Evolutionary conservation across 805 yeast species (phyloP).

Genomic region (Kodamaea fukazawae): DNA sequence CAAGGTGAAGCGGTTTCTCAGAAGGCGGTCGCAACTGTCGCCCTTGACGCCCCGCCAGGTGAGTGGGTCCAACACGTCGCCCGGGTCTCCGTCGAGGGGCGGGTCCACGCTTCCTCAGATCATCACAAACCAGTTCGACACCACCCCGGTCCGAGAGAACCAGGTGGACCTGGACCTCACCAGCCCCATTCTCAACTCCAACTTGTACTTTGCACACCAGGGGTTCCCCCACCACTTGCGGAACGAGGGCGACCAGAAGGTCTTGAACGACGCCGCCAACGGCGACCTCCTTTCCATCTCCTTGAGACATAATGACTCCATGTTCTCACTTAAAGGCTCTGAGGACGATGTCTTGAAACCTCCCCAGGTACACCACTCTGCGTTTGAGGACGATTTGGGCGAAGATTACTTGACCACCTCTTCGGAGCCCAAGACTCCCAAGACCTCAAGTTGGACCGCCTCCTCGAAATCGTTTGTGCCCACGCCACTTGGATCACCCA

Average conservation of each 20-base stretch:
- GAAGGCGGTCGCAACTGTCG: no score
- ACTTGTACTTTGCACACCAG: conserved; percentile 56
- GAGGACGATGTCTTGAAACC: conserved; percentile 18
- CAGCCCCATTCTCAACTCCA: conserved; percentile 33
- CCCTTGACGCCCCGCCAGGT: no score
- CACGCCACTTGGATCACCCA: conserved; percentile 5
- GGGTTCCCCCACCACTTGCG: conserved; percentile 55
- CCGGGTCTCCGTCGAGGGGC: no score
- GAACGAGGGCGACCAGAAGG: conserved; percentile 13
- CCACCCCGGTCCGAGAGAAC: no score
- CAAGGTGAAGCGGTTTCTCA: neutral
- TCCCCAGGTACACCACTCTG: conserved; percentile 17
- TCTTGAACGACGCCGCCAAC: conserved; percentile 20
- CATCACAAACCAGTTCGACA: no score
- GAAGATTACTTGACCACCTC: conserved; percentile 1
- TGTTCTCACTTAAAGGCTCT: conserved; percentile 4
- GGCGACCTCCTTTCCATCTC: conserved; percentile 27
- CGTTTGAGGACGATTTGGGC: conserved; percentile 3
- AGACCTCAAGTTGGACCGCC: neutral
- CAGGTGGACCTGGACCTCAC: neutral
- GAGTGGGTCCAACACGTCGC: no score
- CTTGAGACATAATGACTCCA: conserved; percentile 37
- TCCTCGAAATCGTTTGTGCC: conserved; percentile 3
- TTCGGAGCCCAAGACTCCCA: conserved; percentile 7
- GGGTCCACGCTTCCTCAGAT: no score